Evolutionary conservation across 2,329 filamentous ascomycete genomes (phyloP).

Genomic region (Ophiocordyceps camponoti-saundersi): DNA sequence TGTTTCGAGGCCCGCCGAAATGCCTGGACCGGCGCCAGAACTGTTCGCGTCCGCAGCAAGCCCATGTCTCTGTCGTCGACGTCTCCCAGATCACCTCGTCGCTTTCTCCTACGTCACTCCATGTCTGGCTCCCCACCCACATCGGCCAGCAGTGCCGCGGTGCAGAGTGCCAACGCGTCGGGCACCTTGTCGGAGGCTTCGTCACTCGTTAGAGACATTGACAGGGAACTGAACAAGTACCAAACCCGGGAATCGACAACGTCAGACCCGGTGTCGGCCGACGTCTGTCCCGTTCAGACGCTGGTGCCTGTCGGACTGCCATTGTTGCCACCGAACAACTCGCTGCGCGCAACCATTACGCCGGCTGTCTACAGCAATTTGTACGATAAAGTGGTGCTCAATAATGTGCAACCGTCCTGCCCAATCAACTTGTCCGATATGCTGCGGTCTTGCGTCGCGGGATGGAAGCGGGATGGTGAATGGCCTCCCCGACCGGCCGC

Average conservation of each 20-base stretch:
- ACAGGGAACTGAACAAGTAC: slow-evolving; percentile 14
- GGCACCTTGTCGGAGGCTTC: slow-evolving; percentile 24
- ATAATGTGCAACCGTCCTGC: slow-evolving; percentile 65
- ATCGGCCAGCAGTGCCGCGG: slow-evolving; percentile 8
- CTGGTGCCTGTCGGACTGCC: slow-evolving; percentile 59
- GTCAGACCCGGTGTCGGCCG: slow-evolving; percentile 7
- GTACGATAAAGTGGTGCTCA: slow-evolving; percentile 75
- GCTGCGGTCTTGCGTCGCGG: slow-evolving; percentile 62
- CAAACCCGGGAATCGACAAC: slow-evolving; percentile 16
- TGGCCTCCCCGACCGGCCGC: slow-evolving; percentile 53
- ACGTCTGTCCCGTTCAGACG: slow-evolving; percentile 34
- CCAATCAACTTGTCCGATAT: slow-evolving; percentile 79
- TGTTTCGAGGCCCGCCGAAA: slow-evolving; percentile 64
- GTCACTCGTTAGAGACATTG: slow-evolving; percentile 21
- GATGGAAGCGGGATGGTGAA: slow-evolving; percentile 86
- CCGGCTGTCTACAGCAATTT: slow-evolving; percentile 62
- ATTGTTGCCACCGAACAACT: slow-evolving; percentile 55
- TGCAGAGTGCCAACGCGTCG: slow-evolving; percentile 14
- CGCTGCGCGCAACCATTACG: slow-evolving; percentile 61
- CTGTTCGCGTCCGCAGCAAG: slow-evolving; percentile 34
- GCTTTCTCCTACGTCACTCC: slow-evolving; percentile 32
- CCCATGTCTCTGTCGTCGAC: slow-evolving; percentile 21
- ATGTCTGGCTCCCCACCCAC: slow-evolving; percentile 21
- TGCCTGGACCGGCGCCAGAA: slow-evolving; percentile 68
- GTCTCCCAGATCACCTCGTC: slow-evolving; percentile 27